These are phyloP conservation scores for Lipomyces sp. DNA, from an alignment of 805 yeast species.

Conservation along the genomic window DNA sequence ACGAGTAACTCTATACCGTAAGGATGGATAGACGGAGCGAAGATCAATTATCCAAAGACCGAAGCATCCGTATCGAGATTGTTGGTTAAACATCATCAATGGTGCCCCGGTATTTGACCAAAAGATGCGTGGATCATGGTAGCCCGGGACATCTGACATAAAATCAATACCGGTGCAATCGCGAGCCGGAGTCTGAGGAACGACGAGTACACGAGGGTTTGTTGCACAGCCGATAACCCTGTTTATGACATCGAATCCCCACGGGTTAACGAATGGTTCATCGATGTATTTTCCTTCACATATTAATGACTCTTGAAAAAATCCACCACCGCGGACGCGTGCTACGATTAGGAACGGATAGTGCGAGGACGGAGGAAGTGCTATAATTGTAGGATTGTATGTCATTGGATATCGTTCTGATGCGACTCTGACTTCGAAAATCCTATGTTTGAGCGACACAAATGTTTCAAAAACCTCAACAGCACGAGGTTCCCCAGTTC, in stretches of 20 bases:
- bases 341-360: constrained; percentile 33
- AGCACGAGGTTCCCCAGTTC: constrained; percentile 6
- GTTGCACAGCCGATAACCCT: constrained; percentile 30
- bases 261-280: constrained; percentile 14
- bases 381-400: constrained; percentile 34
- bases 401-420: constrained; percentile 30
- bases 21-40: constrained; percentile 33
- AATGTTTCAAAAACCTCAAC: constrained; percentile 28
- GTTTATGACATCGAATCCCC: constrained; percentile 20
- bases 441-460: constrained; percentile 22
- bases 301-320: constrained; percentile 23
- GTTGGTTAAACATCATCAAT: constrained; percentile 36
- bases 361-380: constrained; percentile 35
- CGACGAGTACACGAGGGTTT: constrained; percentile 22
- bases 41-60: constrained; percentile 36
- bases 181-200: constrained; percentile 35
- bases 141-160: constrained; percentile 35
- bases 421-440: constrained; percentile 29
- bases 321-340: constrained; percentile 34
- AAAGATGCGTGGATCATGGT: constrained; percentile 34
- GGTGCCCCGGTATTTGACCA: constrained; percentile 37
- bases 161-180: constrained; percentile 28
- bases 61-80: constrained; percentile 36
- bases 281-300: constrained; percentile 35
- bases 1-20: constrained; percentile 32